A percentile compares a stretch with the other conserved stretches of the same genome.
phyloP scores from a whole-genome alignment of 768 basidiomycete genomes.

The Solioccasus polychromus region DNA sequence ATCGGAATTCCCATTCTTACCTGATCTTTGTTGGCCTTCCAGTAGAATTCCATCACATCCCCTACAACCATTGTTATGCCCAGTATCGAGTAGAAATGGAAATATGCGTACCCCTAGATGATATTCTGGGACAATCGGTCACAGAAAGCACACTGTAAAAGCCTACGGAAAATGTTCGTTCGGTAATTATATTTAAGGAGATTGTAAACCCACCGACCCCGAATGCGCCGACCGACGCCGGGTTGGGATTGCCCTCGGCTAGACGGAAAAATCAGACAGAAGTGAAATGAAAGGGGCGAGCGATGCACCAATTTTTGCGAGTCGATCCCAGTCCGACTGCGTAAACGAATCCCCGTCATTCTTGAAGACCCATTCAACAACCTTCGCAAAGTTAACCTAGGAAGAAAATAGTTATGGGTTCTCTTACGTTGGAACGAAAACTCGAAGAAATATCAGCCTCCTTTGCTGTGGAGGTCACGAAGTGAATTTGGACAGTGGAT shows the following conservation, averaged over 20 bases:
- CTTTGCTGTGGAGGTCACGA: too few relatives aligned
- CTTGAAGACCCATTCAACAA: slow-evolving; percentile 77
- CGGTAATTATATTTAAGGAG: too few relatives aligned
- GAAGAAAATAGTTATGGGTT: too few relatives aligned
- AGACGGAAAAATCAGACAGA: background rate
- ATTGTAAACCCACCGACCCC: slow-evolving; percentile 58
- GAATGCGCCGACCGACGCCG: slow-evolving; percentile 94
- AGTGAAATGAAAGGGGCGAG: background rate
- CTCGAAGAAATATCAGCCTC: too few relatives aligned
- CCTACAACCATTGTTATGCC: background rate
- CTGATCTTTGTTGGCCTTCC: background rate
- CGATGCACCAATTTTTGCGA: slow-evolving; percentile 80
- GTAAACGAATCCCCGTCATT: slow-evolving; percentile 84
- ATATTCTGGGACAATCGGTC: slow-evolving; percentile 75
- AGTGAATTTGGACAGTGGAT: slow-evolving; percentile 68
- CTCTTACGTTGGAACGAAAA: too few relatives aligned
- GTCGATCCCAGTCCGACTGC: slow-evolving; percentile 81
- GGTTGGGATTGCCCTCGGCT: slow-evolving; percentile 94
- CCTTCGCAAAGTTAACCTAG: too few relatives aligned
- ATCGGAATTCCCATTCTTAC: background rate
- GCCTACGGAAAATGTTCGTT: too few relatives aligned
- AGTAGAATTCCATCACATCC: background rate
- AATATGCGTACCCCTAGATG: slow-evolving; percentile 55
- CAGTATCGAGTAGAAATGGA: background rate
- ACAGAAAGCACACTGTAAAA: slow-evolving; percentile 81